A percentile compares a stretch with the other conserved stretches of the same genome.
These are phyloP conservation scores for Microbotryum intermedium DNA, from an alignment of 1,284 basidiomycete species.

Conservation along the genomic window DNA sequence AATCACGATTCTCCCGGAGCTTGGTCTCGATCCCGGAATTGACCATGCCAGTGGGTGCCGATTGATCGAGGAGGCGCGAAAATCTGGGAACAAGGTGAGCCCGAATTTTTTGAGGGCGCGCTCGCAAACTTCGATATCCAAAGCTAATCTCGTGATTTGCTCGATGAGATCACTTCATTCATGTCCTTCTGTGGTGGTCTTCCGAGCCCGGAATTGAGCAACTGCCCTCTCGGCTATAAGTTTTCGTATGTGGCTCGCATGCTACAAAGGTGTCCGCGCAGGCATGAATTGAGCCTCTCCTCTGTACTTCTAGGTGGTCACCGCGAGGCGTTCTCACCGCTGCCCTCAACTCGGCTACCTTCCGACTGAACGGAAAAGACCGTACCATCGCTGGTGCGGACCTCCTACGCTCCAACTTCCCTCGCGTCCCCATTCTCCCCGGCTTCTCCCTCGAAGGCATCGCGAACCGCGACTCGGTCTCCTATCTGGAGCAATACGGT, in stretches of 20 bases:
- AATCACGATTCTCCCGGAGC: constrained; percentile 80
- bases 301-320: constrained; percentile 51
- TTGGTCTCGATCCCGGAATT: constrained; percentile 88
- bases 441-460: constrained; percentile 73
- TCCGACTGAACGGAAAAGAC: constrained; percentile 53
- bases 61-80: constrained; percentile 52
- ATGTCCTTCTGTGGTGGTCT: constrained; percentile 90
- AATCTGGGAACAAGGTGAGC: constrained; percentile 44
- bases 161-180: constrained; percentile 56
- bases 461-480: constrained; percentile 77
- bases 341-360: constrained; percentile 66
- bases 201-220: constrained; percentile 62
- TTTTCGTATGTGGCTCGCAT: constrained; percentile 51
- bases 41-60: constrained; percentile 86
- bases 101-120: background rate
- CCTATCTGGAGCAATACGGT: constrained; percentile 65
- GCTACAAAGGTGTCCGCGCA: background rate
- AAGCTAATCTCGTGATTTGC: background rate
- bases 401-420: constrained; percentile 55
- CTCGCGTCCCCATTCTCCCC: constrained; percentile 56
- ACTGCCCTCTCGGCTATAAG: constrained; percentile 63
- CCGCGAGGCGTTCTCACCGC: constrained; percentile 80
- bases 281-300: background rate
- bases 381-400: constrained; percentile 48
- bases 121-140: background rate